phyloP scores from a whole-genome alignment of 768 basidiomycete species.

The Rhodocollybia butyracea region DNA sequence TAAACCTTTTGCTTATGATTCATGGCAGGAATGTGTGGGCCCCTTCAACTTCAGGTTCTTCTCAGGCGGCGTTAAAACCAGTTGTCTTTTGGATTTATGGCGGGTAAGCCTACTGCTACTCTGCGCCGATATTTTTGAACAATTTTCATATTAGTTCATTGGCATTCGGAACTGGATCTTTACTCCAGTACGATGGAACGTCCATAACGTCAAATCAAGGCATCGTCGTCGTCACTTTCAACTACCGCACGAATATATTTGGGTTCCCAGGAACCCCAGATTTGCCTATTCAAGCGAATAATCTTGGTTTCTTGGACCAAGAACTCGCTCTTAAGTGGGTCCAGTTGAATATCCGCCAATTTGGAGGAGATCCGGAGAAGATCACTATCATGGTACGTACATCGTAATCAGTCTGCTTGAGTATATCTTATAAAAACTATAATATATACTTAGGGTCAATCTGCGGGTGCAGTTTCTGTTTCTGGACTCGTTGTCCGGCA shows the following conservation, averaged over 20 bases:
- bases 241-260: constrained; percentile 26
- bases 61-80: background rate
- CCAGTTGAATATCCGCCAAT: constrained; percentile 32
- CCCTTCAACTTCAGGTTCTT: background rate
- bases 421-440: too few relatives aligned
- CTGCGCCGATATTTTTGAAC: background rate
- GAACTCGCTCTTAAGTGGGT: constrained; percentile 39
- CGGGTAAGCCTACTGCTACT: constrained; percentile 4
- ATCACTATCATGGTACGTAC: constrained; percentile 30
- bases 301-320: constrained; percentile 39
- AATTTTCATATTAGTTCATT: constrained; percentile 4
- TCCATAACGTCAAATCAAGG: constrained; percentile 11
- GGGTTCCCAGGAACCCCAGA: constrained; percentile 29
- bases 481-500: background rate
- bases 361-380: constrained; percentile 30
- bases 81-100: constrained; percentile 9
- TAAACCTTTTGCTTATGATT: background rate
- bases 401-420: too few relatives aligned
- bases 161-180: constrained; percentile 3
- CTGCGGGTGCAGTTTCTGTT: constrained; percentile 1
- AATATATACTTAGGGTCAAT: constrained; percentile 1
- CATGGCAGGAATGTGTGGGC: background rate
- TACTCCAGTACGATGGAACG: constrained; percentile 3
- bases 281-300: constrained; percentile 33
- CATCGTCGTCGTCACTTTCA: constrained; percentile 31